Percentiles rank a stretch among this genome's conserved stretches.
Conservation (phyloP, 1,284 basidiomycete species). For the Kalmanozyma brasiliensis region DNA sequence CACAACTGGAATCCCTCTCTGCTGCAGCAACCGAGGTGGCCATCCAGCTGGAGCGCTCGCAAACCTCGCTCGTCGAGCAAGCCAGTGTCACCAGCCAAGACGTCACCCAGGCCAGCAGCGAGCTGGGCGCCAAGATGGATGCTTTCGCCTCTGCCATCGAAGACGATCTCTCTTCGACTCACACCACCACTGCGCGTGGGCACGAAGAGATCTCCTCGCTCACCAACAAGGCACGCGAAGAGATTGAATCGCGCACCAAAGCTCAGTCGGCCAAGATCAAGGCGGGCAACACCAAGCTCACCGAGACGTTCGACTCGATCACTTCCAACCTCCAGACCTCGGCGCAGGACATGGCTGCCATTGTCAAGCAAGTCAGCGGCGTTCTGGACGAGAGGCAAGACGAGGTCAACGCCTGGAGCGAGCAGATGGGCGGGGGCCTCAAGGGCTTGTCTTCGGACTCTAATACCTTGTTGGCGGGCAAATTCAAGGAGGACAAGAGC, state of each 20-base stretch:
- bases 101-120: conserved; percentile 23
- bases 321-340: conserved; percentile 5
- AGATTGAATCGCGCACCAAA: conserved; percentile 34
- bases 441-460: conserved; percentile 24
- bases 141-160: conserved; percentile 39
- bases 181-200: conserved; percentile 4
- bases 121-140: conserved; percentile 39
- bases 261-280: conserved; percentile 39
- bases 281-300: conserved; percentile 31
- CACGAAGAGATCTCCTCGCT: conserved; percentile 17
- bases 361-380: conserved; percentile 3
- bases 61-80: conserved; percentile 12
- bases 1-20: conserved; percentile 16
- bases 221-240: conserved; percentile 11
- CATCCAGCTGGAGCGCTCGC: conserved; percentile 14
- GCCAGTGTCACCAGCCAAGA: conserved; percentile 16
- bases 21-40: conserved; percentile 9
- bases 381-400: conserved; percentile 7
- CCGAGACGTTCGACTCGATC: conserved; percentile 28
- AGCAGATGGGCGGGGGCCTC: conserved; percentile 10
- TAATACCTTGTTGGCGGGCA: conserved; percentile 18
- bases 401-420: conserved; percentile 19
- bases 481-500: conserved; percentile 30
- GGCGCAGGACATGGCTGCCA: conserved; percentile 6
- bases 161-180: conserved; percentile 28